Evolutionary conservation across 306 rosid species (phyloP).

Genomic region (Quercus dentata): DNA sequence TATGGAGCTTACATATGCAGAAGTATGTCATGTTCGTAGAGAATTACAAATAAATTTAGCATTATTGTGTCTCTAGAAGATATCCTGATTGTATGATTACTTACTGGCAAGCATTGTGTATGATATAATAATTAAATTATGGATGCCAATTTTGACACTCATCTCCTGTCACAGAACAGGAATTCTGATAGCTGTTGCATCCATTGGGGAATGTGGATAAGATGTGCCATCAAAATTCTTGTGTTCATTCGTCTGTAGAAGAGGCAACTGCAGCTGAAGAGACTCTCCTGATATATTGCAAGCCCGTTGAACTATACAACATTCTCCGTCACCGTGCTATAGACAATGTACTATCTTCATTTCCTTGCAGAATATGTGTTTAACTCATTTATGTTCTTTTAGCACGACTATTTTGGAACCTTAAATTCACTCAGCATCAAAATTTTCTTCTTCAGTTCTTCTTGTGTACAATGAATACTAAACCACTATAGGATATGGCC

Average conservation of each 20-base stretch:
- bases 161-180: not conserved
- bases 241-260: slow-evolving; percentile 56
- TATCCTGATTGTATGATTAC: not conserved
- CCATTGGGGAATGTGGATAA: not conserved
- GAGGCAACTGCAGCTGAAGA: slow-evolving; percentile 73
- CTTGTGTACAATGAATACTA: not conserved
- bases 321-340: slow-evolving; percentile 80
- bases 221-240: slow-evolving; percentile 83
- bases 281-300: slow-evolving; percentile 85
- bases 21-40: too few relatives aligned
- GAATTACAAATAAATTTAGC: not conserved
- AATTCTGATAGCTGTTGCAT: not conserved
- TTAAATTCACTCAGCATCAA: not conserved
- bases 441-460: not conserved
- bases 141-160: not conserved
- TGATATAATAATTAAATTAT: not conserved
- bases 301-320: slow-evolving; percentile 94
- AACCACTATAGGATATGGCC: not conserved
- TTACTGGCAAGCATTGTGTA: not conserved
- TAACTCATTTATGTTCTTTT: slow-evolving; percentile 4
- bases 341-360: slow-evolving; percentile 51
- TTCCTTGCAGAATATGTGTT: not conserved
- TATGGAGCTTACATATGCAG: too few relatives aligned
- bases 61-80: not conserved
- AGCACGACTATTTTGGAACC: not conserved